phyloP scores from a whole-genome alignment of 176 grass and related monocot genomes.

The Puya raimondii region DNA sequence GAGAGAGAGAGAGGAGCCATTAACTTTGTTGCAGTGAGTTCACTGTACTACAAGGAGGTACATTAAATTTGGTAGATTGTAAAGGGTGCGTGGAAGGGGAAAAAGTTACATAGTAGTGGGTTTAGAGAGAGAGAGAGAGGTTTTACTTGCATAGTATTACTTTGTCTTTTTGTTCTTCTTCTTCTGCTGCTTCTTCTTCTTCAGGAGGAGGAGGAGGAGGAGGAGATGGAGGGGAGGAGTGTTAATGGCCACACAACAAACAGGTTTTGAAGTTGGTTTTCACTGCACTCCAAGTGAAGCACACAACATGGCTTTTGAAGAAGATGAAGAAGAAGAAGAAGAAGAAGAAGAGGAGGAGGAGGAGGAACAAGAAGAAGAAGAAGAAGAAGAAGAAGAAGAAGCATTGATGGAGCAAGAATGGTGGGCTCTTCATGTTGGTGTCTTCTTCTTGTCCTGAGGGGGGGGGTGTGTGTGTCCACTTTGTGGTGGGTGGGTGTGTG shows the following conservation, averaged over 20 bases:
- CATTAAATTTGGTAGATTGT: neutral
- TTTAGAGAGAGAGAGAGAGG: neutral
- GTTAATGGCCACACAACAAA: no score
- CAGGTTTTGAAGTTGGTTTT: no score
- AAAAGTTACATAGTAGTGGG: neutral
- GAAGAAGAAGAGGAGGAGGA: neutral
- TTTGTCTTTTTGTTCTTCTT: slow-evolving; percentile 18
- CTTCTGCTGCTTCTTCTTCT: slow-evolving; percentile 25
- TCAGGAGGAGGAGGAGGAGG: slow-evolving; percentile 9
- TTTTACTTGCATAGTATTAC: neutral
- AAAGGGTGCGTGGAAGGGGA: neutral
- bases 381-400: neutral
- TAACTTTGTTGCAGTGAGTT: neutral
- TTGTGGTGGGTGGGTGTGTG: slow-evolving; percentile 35
- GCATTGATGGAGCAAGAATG: slow-evolving; percentile 5
- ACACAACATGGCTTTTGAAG: slow-evolving; percentile 32
- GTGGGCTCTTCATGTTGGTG: slow-evolving; percentile 15
- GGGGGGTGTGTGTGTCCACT: slow-evolving; percentile 23
- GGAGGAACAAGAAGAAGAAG: slow-evolving; percentile 6
- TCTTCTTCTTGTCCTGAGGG: slow-evolving; percentile 23
- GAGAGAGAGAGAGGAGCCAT: neutral
- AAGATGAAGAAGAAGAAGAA: slow-evolving; percentile 14
- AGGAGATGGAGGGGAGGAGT: slow-evolving; percentile 1
- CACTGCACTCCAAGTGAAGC: neutral
- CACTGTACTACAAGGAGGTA: neutral